Conservation (phyloP, 2,329 filamentous ascomycete genomes). For the Massarina eburnea region DNA sequence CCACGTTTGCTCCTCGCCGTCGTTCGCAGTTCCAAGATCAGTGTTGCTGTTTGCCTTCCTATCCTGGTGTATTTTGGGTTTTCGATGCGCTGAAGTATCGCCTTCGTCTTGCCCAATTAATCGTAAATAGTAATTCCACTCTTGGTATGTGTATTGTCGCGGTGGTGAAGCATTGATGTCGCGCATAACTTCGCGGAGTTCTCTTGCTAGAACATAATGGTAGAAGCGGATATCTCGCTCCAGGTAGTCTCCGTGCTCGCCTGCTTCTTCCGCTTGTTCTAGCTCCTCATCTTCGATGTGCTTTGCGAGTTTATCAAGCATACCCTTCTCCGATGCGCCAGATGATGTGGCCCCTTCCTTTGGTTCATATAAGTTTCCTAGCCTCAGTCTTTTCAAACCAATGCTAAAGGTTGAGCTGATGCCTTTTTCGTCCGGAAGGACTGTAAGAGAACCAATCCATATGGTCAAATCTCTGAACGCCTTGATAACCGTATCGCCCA, state of each 20-base stretch:
- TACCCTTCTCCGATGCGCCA: constrained; percentile 15
- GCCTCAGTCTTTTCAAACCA: constrained; percentile 24
- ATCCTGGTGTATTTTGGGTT: constrained; percentile 25
- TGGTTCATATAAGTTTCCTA: constrained; percentile 22
- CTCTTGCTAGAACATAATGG: constrained; percentile 50
- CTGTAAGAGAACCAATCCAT: constrained; percentile 57
- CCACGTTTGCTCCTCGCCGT: constrained; percentile 61
- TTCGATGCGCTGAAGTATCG: constrained; percentile 40
- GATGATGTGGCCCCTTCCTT: constrained; percentile 8
- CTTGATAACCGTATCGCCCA: constrained; percentile 59
- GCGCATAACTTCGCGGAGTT: constrained; percentile 47
- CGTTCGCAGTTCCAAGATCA: constrained; percentile 36
- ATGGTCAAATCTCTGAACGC: constrained; percentile 57
- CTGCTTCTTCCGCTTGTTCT: constrained; percentile 45
- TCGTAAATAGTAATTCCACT: constrained; percentile 44
- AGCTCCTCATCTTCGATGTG: constrained; percentile 48
- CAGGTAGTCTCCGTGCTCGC: constrained; percentile 44
- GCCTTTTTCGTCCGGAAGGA: constrained; percentile 54
- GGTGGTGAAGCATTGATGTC: constrained; percentile 45
- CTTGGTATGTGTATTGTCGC: constrained; percentile 42
- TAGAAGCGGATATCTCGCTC: constrained; percentile 56
- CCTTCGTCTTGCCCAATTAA: constrained; percentile 45
- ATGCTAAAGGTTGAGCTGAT: constrained; percentile 38
- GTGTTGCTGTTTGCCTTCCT: constrained; percentile 19
- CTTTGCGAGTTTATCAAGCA: constrained; percentile 36